phyloP scores from a whole-genome alignment of 306 rosid genomes.

The Boehmeria nivea region DNA sequence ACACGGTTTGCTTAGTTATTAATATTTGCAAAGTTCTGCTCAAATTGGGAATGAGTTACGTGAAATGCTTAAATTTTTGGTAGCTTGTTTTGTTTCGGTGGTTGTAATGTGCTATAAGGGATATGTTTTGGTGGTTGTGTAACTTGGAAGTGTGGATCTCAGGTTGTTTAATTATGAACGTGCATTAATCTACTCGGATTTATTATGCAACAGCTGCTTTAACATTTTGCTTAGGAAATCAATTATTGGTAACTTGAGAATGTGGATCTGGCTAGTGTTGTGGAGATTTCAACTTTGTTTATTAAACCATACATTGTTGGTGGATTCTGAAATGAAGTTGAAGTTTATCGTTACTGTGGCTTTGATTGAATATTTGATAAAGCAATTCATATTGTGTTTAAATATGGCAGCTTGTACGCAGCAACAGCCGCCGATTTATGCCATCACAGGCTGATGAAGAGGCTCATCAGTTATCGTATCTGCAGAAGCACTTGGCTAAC shows the following conservation, averaged over 20 bases:
- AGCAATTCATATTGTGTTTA: background rate
- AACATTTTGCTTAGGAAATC: too few species aligned
- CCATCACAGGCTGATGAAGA: conserved; percentile 93
- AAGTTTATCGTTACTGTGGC: background rate
- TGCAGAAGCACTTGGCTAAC: conserved; percentile 78
- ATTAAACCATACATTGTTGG: background rate
- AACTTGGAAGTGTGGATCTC: conserved; percentile 1
- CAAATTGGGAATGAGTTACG: background rate
- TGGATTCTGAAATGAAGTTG: background rate
- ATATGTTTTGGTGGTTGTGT: background rate
- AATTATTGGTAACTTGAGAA: background rate
- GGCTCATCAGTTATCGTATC: conserved; percentile 83
- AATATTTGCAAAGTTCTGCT: background rate
- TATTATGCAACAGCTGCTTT: too few species aligned
- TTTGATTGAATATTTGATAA: background rate
- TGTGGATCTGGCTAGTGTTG: background rate
- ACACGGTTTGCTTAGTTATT: too few species aligned
- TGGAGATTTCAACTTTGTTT: background rate
- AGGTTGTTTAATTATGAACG: too few species aligned
- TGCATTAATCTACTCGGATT: too few species aligned
- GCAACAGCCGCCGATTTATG: conserved; percentile 80
- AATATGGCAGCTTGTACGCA: conserved; percentile 81
- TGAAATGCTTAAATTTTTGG: too few species aligned
- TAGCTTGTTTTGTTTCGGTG: background rate
- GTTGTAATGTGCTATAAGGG: background rate